These are phyloP conservation scores for Trichoderma cornu-damae DNA, from an alignment of 2,329 filamentous ascomycete species.

Conservation along the genomic window DNA sequence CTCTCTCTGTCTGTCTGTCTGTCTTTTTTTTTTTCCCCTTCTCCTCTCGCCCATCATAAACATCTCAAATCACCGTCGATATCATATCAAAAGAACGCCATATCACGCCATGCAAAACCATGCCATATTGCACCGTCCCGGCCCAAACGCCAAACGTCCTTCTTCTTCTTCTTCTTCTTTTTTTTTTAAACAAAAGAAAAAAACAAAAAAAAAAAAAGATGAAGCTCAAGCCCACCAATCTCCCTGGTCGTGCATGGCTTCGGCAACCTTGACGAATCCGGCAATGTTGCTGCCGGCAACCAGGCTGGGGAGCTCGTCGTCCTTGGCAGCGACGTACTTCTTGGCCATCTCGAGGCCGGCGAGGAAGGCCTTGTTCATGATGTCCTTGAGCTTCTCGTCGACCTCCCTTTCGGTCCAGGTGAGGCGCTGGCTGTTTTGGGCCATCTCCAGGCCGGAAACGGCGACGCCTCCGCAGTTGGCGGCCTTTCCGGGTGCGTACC, in stretches of 20 bases:
- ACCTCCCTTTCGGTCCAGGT: slow-evolving; percentile 87
- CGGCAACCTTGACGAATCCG: slow-evolving; percentile 92
- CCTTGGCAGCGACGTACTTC: slow-evolving; percentile 73
- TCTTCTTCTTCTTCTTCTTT: not conserved
- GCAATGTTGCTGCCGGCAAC: slow-evolving; percentile 96
- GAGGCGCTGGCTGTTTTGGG: slow-evolving; percentile 85
- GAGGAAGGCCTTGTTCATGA: slow-evolving; percentile 93
- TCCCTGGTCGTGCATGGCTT: slow-evolving; percentile 93
- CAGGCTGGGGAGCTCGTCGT: slow-evolving; percentile 82
- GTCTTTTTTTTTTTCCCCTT: too few relatives aligned
- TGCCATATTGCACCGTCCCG: not conserved
- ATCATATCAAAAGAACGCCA: slow-evolving; percentile 1
- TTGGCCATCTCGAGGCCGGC: slow-evolving; percentile 84
- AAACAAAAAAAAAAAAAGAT: not conserved
- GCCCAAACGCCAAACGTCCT: slow-evolving; percentile 5
- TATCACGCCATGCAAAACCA: not conserved
- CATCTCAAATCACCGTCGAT: not conserved
- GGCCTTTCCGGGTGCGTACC: slow-evolving; percentile 96
- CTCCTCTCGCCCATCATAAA: not conserved
- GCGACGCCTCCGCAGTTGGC: slow-evolving; percentile 97
- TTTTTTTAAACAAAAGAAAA: not conserved
- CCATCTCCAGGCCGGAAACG: slow-evolving; percentile 97
- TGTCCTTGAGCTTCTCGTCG: slow-evolving; percentile 80
- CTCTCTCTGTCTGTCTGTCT: too few relatives aligned
- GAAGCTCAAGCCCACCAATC: slow-evolving; percentile 65